Percentiles rank a stretch among this genome's conserved stretches.
These are phyloP conservation scores for Didymella keratinophila DNA, from an alignment of 2,329 filamentous ascomycete species.

Conservation along the genomic window DNA sequence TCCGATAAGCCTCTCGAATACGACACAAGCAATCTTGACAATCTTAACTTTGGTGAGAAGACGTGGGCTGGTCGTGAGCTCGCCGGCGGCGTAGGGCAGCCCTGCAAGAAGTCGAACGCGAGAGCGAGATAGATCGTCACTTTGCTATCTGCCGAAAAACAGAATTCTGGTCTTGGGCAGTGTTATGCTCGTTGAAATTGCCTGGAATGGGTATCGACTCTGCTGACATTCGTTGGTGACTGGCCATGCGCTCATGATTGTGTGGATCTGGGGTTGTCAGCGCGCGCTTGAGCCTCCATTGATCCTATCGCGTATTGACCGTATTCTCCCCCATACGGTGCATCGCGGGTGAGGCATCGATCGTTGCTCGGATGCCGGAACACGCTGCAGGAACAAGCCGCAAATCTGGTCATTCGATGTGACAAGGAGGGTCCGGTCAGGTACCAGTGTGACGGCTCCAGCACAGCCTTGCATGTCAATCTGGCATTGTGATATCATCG, in stretches of 20 bases:
- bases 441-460: neutral
- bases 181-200: too few relatives aligned
- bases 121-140: slow-evolving; percentile 8
- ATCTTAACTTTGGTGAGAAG: neutral
- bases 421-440: neutral
- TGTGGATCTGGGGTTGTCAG: neutral
- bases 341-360: neutral
- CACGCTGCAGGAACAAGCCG: neutral
- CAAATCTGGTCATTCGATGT: neutral
- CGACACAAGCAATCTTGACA: neutral
- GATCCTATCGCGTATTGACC: slow-evolving; percentile 1
- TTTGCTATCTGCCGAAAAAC: neutral
- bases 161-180: neutral
- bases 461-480: neutral
- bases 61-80: neutral
- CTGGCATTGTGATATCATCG: neutral
- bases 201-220: too few relatives aligned
- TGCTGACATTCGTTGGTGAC: neutral
- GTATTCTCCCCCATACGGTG: slow-evolving; percentile 2
- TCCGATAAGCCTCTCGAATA: slow-evolving; percentile 10
- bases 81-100: slow-evolving; percentile 6
- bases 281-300: neutral
- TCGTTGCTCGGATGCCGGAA: neutral
- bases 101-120: neutral
- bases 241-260: neutral